These are phyloP conservation scores for Yamadazyma kanchanaburiensis DNA, from an alignment of 1,139 yeast genomes.

Conservation along the genomic window DNA sequence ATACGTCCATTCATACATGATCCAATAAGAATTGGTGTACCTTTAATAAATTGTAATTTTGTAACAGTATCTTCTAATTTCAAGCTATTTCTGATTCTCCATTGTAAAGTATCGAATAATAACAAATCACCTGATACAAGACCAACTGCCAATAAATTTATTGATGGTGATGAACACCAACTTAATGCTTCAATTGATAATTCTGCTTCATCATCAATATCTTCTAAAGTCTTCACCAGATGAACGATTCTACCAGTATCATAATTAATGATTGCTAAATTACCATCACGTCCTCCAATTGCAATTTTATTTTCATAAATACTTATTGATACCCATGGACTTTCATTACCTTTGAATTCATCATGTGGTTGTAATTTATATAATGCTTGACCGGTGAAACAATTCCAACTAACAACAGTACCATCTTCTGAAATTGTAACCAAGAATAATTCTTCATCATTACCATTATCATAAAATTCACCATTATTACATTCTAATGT, in stretches of 20 bases:
- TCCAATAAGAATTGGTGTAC: conserved; percentile 59
- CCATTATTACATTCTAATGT: conserved; percentile 79
- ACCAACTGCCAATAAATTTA: conserved; percentile 73
- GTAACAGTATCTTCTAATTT: conserved; percentile 81
- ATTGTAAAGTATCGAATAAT: conserved; percentile 76
- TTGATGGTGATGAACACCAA: conserved; percentile 67
- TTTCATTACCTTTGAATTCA: conserved; percentile 66
- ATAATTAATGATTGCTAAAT: conserved; percentile 68
- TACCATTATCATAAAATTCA: conserved; percentile 60
- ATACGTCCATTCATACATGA: conserved; percentile 83
- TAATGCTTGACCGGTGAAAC: conserved; percentile 66
- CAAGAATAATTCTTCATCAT: conserved; percentile 59
- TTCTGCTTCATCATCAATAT: conserved; percentile 63
- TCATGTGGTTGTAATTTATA: conserved; percentile 62
- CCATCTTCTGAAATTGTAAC: conserved; percentile 89
- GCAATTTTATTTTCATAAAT: conserved; percentile 51
- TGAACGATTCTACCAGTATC: conserved; percentile 71
- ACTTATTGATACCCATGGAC: conserved; percentile 83
- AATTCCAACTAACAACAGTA: conserved; percentile 84
- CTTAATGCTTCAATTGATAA: conserved; percentile 82
- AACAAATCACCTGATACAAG: conserved; percentile 83
- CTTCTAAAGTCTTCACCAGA: conserved; percentile 59
- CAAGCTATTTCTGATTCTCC: conserved; percentile 78
- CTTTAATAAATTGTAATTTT: conserved; percentile 61
- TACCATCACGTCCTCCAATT: conserved; percentile 85